These are phyloP conservation scores for Globisporangium camurandrum DNA, from an alignment of 352 stramenopile species.

Conservation along the genomic window DNA sequence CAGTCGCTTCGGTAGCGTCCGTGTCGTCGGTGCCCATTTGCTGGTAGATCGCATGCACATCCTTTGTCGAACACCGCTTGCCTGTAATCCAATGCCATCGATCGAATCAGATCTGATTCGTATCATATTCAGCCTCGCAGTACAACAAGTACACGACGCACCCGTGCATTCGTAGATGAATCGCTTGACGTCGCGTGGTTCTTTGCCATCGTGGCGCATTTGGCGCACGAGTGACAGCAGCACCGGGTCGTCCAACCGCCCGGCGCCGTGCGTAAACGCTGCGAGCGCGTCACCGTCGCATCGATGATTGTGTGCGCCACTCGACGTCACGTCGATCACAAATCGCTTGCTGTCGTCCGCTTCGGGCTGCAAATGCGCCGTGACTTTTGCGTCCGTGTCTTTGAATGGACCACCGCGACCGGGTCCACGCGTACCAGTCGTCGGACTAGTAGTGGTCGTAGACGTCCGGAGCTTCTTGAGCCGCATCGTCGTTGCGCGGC, in stretches of 20 bases:
- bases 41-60: constrained; percentile 4
- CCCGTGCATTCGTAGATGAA: constrained; percentile 7
- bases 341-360: constrained; percentile 3
- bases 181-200: constrained; percentile 5
- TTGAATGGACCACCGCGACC: not conserved
- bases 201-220: constrained; percentile 5
- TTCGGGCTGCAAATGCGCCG: constrained; percentile 3
- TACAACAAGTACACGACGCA: not conserved
- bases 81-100: too few relatives aligned
- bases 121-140: not conserved
- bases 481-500: not conserved
- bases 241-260: constrained; percentile 5
- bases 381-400: constrained; percentile 6
- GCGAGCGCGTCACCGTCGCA: constrained; percentile 2
- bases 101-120: too few relatives aligned
- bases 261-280: constrained; percentile 1
- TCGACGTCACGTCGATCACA: constrained; percentile 6
- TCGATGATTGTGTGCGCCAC: constrained; percentile 2
- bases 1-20: not conserved
- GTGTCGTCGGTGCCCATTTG: not conserved
- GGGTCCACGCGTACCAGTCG: too few relatives aligned
- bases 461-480: not conserved
- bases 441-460: not conserved
- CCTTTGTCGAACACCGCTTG: constrained; percentile 5
- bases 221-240: constrained; percentile 6